phyloP scores from a whole-genome alignment of 495 filamentous ascomycete genomes.

The Aspergillus hancockii region DNA sequence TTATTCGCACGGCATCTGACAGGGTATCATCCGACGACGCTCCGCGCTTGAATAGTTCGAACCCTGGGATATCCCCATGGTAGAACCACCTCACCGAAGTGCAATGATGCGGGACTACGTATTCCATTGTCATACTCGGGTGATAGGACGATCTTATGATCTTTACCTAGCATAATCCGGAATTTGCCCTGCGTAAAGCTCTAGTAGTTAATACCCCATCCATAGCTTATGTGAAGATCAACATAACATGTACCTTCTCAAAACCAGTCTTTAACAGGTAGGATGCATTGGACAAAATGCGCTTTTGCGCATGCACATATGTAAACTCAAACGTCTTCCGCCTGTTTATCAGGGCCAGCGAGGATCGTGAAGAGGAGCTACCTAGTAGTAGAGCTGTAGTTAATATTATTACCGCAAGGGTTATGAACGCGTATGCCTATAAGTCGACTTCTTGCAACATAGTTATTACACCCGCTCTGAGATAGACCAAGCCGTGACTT shows the following conservation, averaged over 20 bases:
- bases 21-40: conserved; percentile 8
- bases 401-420: no score
- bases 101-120: conserved; percentile 17
- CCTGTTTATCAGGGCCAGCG: not conserved
- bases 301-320: not conserved
- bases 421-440: no score
- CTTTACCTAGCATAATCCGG: conserved; percentile 17
- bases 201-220: not conserved
- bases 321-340: not conserved
- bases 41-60: conserved; percentile 35
- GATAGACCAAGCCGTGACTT: no score
- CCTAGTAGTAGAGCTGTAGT: no score
- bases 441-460: no score
- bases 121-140: conserved; percentile 25
- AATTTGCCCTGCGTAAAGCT: conserved; percentile 7
- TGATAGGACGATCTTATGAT: conserved; percentile 16
- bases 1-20: conserved; percentile 19
- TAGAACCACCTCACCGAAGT: conserved; percentile 11
- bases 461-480: no score
- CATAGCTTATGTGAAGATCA: not conserved
- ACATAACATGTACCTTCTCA: not conserved
- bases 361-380: not conserved
- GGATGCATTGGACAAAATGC: not conserved
- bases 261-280: not conserved
- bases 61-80: conserved; percentile 33